phyloP scores from a whole-genome alignment of 1,284 basidiomycete species.

The Boletellus deceptivus region DNA sequence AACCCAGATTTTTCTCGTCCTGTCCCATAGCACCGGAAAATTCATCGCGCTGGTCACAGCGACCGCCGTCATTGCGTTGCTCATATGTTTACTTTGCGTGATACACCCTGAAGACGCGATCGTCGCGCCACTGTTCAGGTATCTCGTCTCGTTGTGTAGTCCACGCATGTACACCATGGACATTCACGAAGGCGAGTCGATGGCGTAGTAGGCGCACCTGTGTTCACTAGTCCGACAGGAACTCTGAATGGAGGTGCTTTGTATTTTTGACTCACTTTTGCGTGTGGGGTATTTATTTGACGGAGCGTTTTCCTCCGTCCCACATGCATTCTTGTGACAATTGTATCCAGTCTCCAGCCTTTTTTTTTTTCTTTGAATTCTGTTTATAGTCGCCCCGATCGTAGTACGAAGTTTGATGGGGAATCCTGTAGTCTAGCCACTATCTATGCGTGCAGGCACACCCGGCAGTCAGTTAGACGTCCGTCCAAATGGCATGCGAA shows the following conservation, averaged over 20 bases:
- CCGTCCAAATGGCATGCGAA: too few species aligned
- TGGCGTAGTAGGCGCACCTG: slow-evolving; percentile 20
- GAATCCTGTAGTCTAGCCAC: too few species aligned
- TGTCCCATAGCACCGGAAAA: slow-evolving; percentile 11
- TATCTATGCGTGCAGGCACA: too few species aligned
- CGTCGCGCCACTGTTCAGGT: not conserved
- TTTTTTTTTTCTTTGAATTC: too few species aligned
- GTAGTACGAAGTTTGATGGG: too few species aligned
- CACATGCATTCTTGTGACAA: too few species aligned
- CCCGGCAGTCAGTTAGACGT: too few species aligned
- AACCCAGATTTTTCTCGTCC: slow-evolving; percentile 24
- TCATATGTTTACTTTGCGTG: slow-evolving; percentile 17
- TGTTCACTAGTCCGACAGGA: not conserved
- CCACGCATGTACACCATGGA: slow-evolving; percentile 9
- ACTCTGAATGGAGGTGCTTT: slow-evolving; percentile 17
- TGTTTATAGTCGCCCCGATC: too few species aligned
- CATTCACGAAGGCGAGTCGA: not conserved
- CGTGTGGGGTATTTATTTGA: too few species aligned
- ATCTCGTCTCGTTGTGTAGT: slow-evolving; percentile 4
- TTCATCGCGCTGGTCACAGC: slow-evolving; percentile 14
- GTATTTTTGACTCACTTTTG: not conserved
- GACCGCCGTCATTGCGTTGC: slow-evolving; percentile 9
- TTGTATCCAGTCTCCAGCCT: too few species aligned
- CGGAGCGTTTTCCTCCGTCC: too few species aligned
- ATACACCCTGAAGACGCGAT: slow-evolving; percentile 21